These are phyloP conservation scores for Podospora didyma DNA, from an alignment of 495 filamentous ascomycete species.

Conservation along the genomic window DNA sequence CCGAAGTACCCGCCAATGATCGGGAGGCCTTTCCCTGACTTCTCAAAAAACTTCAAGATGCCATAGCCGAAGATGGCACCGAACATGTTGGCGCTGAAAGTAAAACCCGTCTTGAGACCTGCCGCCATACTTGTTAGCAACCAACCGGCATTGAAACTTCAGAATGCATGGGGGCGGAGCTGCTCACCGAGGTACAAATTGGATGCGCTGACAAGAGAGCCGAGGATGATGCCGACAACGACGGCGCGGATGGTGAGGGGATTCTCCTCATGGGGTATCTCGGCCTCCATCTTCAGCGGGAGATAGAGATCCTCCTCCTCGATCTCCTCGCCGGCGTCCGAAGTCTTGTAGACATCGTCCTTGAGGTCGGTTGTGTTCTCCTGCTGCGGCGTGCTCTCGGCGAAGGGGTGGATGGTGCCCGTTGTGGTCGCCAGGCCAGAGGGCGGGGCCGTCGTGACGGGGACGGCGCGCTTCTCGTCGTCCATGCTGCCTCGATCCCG, in stretches of 20 bases:
- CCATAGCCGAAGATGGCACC: conserved; percentile 64
- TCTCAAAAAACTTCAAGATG: conserved; percentile 51
- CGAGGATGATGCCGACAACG: conserved; percentile 52
- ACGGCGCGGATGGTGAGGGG: conserved; percentile 58
- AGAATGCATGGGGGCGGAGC: not conserved
- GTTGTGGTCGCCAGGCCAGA: not conserved
- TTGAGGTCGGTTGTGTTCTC: conserved; percentile 19
- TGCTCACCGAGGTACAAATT: conserved; percentile 59
- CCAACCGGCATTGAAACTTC: not conserved
- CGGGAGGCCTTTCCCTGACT: conserved; percentile 48
- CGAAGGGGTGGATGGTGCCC: conserved; percentile 22
- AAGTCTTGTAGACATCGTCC: conserved; percentile 13
- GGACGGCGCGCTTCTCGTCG: conserved; percentile 20
- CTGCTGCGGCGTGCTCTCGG: conserved; percentile 22
- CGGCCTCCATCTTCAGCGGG: conserved; percentile 43
- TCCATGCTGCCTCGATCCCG: conserved; percentile 15
- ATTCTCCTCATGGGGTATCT: conserved; percentile 38
- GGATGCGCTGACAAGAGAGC: conserved; percentile 58
- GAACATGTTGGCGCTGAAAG: conserved; percentile 56
- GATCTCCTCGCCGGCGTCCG: conserved; percentile 16
- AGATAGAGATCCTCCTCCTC: conserved; percentile 39
- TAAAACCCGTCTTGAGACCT: conserved; percentile 64
- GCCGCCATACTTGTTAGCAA: conserved; percentile 23
- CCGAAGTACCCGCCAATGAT: conserved; percentile 59
- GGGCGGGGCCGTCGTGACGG: not conserved